Conservation (phyloP, 129 eudicot species). For the Glebionis coronaria region DNA sequence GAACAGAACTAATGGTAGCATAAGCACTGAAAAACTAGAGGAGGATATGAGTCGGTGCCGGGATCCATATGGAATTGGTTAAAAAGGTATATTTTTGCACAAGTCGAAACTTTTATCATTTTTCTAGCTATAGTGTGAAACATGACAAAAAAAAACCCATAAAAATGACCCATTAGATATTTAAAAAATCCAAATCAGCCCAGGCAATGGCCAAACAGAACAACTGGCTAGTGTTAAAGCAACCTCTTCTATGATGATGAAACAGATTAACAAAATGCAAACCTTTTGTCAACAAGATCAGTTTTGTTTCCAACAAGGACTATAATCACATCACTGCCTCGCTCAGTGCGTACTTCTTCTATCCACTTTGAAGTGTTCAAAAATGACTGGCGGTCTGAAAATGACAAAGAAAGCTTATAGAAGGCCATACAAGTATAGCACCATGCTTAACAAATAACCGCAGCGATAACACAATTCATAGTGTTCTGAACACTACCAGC, state of each 20-base stretch:
- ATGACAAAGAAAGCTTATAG: slow-evolving; percentile 4
- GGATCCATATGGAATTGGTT: neutral
- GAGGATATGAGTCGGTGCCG: neutral
- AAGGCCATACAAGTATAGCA: neutral
- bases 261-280: slow-evolving; percentile 9
- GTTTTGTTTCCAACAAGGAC: slow-evolving; percentile 97
- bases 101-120: neutral
- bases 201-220: neutral
- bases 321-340: slow-evolving; percentile 79
- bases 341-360: slow-evolving; percentile 84
- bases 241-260: neutral
- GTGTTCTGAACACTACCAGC: neutral
- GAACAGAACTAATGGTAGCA: neutral
- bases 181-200: neutral
- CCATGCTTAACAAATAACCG: neutral
- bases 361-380: slow-evolving; percentile 82
- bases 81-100: neutral
- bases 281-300: slow-evolving; percentile 96
- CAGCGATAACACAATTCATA: neutral
- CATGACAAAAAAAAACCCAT: neutral
- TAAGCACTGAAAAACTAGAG: neutral
- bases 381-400: slow-evolving; percentile 74
- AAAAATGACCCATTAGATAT: neutral
- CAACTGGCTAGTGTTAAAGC: neutral
- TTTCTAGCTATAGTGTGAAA: neutral